A percentile compares a stretch with the other conserved stretches of the same genome.
These are phyloP conservation scores for Corymbia maculata DNA, from an alignment of 345 rosid species.

Conservation along the genomic window DNA sequence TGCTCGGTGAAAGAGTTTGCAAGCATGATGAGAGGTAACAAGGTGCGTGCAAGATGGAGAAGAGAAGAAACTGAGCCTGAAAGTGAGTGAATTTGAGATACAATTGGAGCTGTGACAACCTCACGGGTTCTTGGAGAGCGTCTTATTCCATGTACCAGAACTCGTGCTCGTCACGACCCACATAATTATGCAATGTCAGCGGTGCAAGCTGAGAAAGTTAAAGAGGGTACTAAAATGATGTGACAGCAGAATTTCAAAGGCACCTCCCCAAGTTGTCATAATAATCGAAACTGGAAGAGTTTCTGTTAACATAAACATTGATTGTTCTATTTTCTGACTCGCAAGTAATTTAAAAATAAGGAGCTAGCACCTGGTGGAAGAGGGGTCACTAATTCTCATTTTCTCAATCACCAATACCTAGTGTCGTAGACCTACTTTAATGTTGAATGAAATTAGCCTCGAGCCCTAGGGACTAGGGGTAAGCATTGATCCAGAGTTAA, in stretches of 20 bases:
- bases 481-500: too few species aligned
- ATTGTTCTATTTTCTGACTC: not conserved
- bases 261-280: not conserved
- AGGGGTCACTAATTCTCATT: not conserved
- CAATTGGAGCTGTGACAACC: not conserved
- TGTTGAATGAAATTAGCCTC: not conserved
- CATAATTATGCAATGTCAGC: not conserved
- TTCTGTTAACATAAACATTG: not conserved
- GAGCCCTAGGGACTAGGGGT: not conserved
- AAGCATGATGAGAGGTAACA: constrained; percentile 52
- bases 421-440: not conserved
- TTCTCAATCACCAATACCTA: not conserved
- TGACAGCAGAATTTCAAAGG: not conserved
- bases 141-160: not conserved
- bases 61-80: constrained; percentile 29
- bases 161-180: not conserved
- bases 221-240: not conserved
- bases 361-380: not conserved
- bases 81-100: constrained; percentile 16
- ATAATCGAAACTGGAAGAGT: not conserved
- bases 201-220: not conserved
- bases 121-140: not conserved
- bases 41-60: constrained; percentile 8
- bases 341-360: not conserved
- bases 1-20: constrained; percentile 60